Percentiles rank a stretch among this genome's conserved stretches.
phyloP scores from a whole-genome alignment of 306 rosid species.

The Albizia julibrissin region DNA sequence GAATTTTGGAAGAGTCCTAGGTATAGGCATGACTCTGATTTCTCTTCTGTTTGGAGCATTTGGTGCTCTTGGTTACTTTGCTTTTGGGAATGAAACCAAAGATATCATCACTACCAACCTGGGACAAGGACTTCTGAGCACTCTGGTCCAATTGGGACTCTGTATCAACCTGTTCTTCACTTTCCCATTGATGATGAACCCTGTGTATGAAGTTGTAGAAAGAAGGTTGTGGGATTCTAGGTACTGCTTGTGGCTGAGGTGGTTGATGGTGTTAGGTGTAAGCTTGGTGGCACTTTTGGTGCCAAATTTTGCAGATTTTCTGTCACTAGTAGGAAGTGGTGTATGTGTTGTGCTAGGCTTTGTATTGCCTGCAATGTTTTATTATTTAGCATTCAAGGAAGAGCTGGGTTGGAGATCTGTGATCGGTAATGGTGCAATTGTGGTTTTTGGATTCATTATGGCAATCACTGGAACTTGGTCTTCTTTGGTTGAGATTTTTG shows the following conservation, averaged over 20 bases:
- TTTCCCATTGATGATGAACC: slow-evolving; percentile 80
- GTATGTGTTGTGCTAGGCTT: slow-evolving; percentile 66
- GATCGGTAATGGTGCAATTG: slow-evolving; percentile 48
- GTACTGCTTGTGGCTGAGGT: slow-evolving; percentile 70
- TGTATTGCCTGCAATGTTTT: slow-evolving; percentile 75
- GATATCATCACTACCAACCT: slow-evolving; percentile 73
- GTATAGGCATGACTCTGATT: slow-evolving; percentile 53
- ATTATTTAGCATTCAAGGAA: slow-evolving; percentile 59
- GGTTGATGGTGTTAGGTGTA: slow-evolving; percentile 59
- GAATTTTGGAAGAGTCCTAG: slow-evolving; percentile 61
- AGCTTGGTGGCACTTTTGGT: slow-evolving; percentile 67
- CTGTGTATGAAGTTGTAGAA: slow-evolving; percentile 74
- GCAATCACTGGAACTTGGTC: slow-evolving; percentile 61
- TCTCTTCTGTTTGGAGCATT: slow-evolving; percentile 61
- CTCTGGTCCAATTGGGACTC: slow-evolving; percentile 62
- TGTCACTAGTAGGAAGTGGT: slow-evolving; percentile 74
- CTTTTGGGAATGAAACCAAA: slow-evolving; percentile 72
- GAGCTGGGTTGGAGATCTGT: slow-evolving; percentile 63
- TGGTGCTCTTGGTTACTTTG: slow-evolving; percentile 72
- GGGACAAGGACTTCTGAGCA: slow-evolving; percentile 58
- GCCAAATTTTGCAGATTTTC: slow-evolving; percentile 80
- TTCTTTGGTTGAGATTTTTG: slow-evolving; percentile 51
- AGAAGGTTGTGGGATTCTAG: slow-evolving; percentile 55
- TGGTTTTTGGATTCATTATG: slow-evolving; percentile 50
- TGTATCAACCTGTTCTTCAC: slow-evolving; percentile 67